Conservation (phyloP, 345 rosid genomes). For the Trapa incisa region DNA sequence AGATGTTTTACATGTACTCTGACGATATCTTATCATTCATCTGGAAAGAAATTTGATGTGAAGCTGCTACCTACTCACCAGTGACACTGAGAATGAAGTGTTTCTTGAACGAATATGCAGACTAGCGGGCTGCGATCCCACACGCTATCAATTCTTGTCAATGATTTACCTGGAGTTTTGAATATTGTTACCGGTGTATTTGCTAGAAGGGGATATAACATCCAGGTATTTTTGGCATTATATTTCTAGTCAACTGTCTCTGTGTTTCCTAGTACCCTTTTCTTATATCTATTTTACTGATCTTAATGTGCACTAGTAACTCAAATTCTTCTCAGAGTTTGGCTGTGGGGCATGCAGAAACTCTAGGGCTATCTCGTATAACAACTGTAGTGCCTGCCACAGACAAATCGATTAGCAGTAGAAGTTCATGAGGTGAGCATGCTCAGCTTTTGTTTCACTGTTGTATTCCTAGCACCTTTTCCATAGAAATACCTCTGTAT, state of each 20-base stretch:
- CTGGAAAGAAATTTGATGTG: background rate
- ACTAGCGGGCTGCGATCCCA: constrained; percentile 69
- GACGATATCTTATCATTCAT: background rate
- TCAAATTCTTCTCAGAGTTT: constrained; percentile 34
- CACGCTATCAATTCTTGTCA: constrained; percentile 73
- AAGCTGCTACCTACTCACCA: background rate
- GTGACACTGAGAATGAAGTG: background rate
- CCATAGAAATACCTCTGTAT: background rate
- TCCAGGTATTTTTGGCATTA: constrained; percentile 43
- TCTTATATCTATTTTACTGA: background rate
- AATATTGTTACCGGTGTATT: constrained; percentile 72
- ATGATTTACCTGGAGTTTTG: constrained; percentile 73
- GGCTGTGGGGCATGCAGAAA: constrained; percentile 58
- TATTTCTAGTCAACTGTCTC: constrained; percentile 4
- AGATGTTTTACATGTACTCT: background rate
- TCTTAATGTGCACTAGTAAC: constrained; percentile 1
- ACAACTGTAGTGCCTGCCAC: constrained; percentile 61
- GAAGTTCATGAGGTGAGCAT: constrained; percentile 52
- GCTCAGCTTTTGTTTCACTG: background rate
- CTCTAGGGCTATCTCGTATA: constrained; percentile 49
- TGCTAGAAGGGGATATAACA: constrained; percentile 76
- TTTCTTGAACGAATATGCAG: constrained; percentile 23
- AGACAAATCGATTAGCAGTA: constrained; percentile 49
- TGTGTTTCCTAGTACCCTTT: background rate
- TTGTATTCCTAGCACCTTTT: background rate